Percentiles rank a stretch among this genome's conserved stretches.
phyloP scores from a whole-genome alignment of 2,329 filamentous ascomycete genomes.

The Colletotrichum sp. region DNA sequence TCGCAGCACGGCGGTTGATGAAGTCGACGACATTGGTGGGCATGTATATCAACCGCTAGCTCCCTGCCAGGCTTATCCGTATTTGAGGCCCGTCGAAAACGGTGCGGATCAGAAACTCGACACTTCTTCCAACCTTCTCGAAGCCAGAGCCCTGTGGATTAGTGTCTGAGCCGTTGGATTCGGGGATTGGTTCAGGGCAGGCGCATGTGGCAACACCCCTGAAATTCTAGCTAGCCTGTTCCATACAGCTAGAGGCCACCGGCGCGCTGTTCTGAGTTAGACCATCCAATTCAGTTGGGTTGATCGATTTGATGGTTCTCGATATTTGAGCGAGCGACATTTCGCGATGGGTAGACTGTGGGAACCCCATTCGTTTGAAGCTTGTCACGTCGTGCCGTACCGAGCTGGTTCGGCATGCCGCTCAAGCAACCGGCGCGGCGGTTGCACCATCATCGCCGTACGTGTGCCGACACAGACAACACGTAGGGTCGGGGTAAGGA shows the following conservation, averaged over 20 bases:
- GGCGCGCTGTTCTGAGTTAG: not conserved
- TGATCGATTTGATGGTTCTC: not conserved
- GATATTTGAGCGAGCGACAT: not conserved
- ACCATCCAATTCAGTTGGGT: not conserved
- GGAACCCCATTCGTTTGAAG: not conserved
- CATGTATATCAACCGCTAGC: not conserved
- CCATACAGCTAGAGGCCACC: not conserved
- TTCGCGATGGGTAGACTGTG: not conserved
- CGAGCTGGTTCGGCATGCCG: not conserved
- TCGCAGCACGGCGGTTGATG: not conserved
- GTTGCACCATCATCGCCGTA: not conserved
- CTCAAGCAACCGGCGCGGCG: not conserved
- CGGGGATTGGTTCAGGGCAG: slow-evolving; percentile 6
- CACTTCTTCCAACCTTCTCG: slow-evolving; percentile 17
- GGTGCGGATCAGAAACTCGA: not conserved
- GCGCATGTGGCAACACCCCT: slow-evolving; percentile 1
- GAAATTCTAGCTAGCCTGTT: not conserved
- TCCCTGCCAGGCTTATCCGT: not conserved
- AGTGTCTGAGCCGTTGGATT: slow-evolving; percentile 8
- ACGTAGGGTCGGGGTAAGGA: slow-evolving; percentile 4
- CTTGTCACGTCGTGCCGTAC: not conserved
- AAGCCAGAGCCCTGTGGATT: slow-evolving; percentile 9
- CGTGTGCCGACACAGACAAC: not conserved
- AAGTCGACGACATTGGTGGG: not conserved
- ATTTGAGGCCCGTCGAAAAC: not conserved